Evolutionary conservation across 2,329 filamentous ascomycete species (phyloP), one percentile per base, ranked within the genome.

Genomic region (Hypoxylon sp.): DNA sequence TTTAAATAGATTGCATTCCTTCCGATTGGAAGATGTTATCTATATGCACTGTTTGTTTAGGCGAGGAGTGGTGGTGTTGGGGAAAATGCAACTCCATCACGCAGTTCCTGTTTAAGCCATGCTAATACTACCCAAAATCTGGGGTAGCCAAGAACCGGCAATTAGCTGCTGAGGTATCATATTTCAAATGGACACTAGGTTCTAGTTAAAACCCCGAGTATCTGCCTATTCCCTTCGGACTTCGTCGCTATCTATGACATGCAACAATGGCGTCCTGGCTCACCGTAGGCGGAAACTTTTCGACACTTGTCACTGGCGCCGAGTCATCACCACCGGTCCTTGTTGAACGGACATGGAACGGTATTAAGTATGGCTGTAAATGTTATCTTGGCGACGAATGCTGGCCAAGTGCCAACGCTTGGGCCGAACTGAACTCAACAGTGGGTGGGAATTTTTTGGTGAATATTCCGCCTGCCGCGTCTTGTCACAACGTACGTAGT

Each of bases 371-470:
- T 50, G 73, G 69, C 36, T 79, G 77, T 56, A 79, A 79, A 60
- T 79, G 77, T 61, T 78, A 78, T 57, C 7, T 70, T 7, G 77
- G 72, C 9, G 74, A 79, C 21, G 62, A 67, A 13, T 79, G 77
- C 64, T 79, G 77, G 77, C 77, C 77, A n/a, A 69, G 53, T 13
- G 19, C 67, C 5, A 49, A 49, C 7, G 65, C 72, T 5, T 79
- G 77, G 78, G 34, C 70, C 21, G 68, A 48, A 10, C 64, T 82
- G 28, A 81, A 82, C 69, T 53, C 68, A 13, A 80, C 78, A 0
- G 76, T 81, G 14, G 73, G 73, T 13, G 80, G 80, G 0, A 80
- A 79, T 56, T 75, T 82, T 0, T 36, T 66, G 57, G 64, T 76
- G 10, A 69, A 76, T 32, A 64, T 77, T n/a, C 78, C 77, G 6